Evolutionary conservation across 164 flowering plant species (phyloP).

Genomic region (Protea cynaroides): DNA sequence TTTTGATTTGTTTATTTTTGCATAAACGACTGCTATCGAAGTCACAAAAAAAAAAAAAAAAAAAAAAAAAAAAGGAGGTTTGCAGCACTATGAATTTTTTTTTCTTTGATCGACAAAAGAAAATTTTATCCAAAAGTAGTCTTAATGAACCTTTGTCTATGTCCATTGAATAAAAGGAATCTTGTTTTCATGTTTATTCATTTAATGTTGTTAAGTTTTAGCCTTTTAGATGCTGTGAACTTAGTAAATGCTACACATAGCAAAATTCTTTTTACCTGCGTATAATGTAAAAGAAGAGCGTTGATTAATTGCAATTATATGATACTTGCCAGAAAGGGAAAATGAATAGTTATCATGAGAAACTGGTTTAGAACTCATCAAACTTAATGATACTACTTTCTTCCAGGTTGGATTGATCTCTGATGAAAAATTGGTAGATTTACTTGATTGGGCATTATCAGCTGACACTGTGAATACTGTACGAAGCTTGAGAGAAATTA

Average conservation of each 20-base stretch:
- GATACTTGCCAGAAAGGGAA: not conserved
- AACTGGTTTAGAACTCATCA: constrained; percentile 9
- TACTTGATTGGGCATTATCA: constrained; percentile 94
- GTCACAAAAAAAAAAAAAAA: not conserved
- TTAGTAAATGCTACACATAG: too few species aligned
- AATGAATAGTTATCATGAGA: not conserved
- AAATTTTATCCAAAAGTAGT: too few species aligned
- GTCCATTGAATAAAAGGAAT: too few species aligned
- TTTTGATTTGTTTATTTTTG: not conserved
- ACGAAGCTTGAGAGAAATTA: constrained; percentile 78
- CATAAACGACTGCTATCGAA: not conserved
- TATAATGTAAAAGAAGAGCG: not conserved
- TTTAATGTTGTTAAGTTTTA: too few species aligned
- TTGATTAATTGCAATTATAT: not conserved
- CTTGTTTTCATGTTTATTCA: too few species aligned
- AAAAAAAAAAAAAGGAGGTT: not conserved
- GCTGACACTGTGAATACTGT: constrained; percentile 98
- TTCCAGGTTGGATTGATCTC: constrained; percentile 91
- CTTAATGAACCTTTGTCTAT: too few species aligned
- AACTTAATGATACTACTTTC: not conserved
- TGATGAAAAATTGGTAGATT: constrained; percentile 92
- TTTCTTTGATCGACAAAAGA: too few species aligned
- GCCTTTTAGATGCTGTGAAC: too few species aligned
- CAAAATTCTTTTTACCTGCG: not conserved
- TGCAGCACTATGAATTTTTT: not conserved